These are phyloP conservation scores for Keithomyces neogunnii DNA, from an alignment of 2,329 filamentous ascomycete genomes.

Conservation along the genomic window DNA sequence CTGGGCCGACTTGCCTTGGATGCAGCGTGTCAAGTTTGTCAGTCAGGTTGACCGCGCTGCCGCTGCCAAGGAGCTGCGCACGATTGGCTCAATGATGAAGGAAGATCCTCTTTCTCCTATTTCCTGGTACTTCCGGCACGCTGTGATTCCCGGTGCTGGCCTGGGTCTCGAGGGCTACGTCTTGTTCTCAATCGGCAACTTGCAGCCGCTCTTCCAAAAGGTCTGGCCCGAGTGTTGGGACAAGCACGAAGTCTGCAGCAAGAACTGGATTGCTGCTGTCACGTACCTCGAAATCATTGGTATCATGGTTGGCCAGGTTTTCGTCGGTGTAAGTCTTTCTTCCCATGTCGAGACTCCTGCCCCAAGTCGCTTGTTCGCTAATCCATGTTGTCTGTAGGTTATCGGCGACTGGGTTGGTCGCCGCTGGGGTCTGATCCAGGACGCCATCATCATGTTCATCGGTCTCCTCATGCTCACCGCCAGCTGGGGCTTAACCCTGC, in stretches of 20 bases:
- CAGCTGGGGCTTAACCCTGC: conserved; percentile 76
- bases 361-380: conserved; percentile 9
- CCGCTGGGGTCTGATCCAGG: conserved; percentile 92
- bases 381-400: conserved; percentile 25
- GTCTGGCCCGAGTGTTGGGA: conserved; percentile 77
- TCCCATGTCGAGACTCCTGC: not conserved
- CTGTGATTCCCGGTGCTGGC: conserved; percentile 85
- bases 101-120: conserved; percentile 76
- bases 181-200: conserved; percentile 91
- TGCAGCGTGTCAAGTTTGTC: conserved; percentile 67
- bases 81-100: conserved; percentile 74
- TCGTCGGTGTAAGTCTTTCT: conserved; percentile 59
- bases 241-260: conserved; percentile 55
- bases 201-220: conserved; percentile 70
- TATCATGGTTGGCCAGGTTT: conserved; percentile 89
- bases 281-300: conserved; percentile 89
- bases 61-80: conserved; percentile 54
- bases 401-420: conserved; percentile 72
- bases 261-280: conserved; percentile 75
- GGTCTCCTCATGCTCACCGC: conserved; percentile 88
- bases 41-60: conserved; percentile 63
- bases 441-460: conserved; percentile 87
- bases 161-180: conserved; percentile 92
- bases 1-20: conserved; percentile 79
- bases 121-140: conserved; percentile 82